Conservation (phyloP, 2,329 filamentous ascomycete genomes). For the Colletotrichum musae region DNA sequence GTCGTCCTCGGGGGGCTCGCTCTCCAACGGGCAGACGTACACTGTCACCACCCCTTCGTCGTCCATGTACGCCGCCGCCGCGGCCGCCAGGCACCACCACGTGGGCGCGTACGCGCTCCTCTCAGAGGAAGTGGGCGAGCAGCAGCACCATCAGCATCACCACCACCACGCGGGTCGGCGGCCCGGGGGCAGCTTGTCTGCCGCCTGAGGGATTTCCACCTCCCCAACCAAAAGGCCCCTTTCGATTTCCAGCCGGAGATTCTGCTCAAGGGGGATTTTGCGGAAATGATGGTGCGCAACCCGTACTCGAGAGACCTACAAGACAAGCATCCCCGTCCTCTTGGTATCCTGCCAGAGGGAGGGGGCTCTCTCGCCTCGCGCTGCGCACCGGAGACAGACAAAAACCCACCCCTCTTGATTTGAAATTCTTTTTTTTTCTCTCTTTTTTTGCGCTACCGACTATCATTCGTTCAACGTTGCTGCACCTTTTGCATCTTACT, state of each 20-base stretch:
- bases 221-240: no score
- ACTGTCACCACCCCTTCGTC: conserved; percentile 32
- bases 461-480: no score
- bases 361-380: no score
- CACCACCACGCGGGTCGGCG: conserved; percentile 14
- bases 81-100: conserved; percentile 18
- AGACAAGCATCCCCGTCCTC: no score
- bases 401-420: no score
- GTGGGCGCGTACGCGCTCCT: conserved; percentile 22
- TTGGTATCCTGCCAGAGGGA: no score
- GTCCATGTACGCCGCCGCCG: conserved; percentile 28
- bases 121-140: conserved; percentile 26
- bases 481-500: no score
- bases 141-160: conserved; percentile 22
- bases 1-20: conserved; percentile 10
- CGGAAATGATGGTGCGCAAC: neutral
- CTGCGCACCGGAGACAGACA: no score
- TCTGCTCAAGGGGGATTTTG: neutral
- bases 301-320: neutral
- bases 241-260: neutral
- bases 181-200: conserved; percentile 19
- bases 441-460: no score
- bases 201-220: conserved; percentile 12
- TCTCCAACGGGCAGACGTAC: conserved; percentile 39
- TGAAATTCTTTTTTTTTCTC: no score